Evolutionary conservation across 2,329 filamentous ascomycete genomes (phyloP).

Genomic region (Paramyrothecium roridum): DNA sequence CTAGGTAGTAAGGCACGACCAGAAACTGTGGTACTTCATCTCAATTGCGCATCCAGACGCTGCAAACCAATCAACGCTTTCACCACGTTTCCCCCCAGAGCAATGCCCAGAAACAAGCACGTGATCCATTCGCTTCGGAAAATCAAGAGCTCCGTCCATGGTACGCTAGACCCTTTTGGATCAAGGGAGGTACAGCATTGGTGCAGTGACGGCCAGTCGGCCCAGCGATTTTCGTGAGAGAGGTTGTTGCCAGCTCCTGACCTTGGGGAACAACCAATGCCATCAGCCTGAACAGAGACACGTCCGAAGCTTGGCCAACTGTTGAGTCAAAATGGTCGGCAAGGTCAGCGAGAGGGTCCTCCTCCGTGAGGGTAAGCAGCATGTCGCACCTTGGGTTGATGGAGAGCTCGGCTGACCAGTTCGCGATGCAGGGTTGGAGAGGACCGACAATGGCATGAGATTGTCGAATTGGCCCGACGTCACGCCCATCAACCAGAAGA

Average conservation of each 20-base stretch:
- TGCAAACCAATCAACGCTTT: too few relatives aligned
- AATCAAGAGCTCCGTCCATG: background rate
- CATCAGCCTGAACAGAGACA: background rate
- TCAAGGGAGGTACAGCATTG: background rate
- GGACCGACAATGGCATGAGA: constrained; percentile 98
- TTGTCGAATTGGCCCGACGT: constrained; percentile 92
- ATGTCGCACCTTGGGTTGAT: background rate
- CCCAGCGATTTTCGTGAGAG: background rate
- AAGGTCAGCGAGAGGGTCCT: constrained; percentile 65
- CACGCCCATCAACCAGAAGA: constrained; percentile 96
- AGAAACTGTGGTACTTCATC: too few relatives aligned
- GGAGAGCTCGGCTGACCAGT: constrained; percentile 17
- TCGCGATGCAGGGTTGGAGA: constrained; percentile 69
- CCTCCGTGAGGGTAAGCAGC: constrained; percentile 53
- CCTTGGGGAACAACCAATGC: background rate
- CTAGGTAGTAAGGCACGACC: too few relatives aligned
- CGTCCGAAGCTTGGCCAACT: background rate
- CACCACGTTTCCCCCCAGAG: background rate
- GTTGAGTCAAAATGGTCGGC: constrained; percentile 49
- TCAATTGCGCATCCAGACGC: too few relatives aligned
- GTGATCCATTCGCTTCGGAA: background rate
- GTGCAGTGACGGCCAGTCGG: background rate
- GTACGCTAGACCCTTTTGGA: background rate
- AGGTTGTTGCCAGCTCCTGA: background rate
- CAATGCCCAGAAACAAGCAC: too few relatives aligned